A percentile compares a stretch with the other conserved stretches of the same genome.
These are phyloP conservation scores for Serendipita vermifera DNA, from an alignment of 768 basidiomycete genomes.

Conservation along the genomic window DNA sequence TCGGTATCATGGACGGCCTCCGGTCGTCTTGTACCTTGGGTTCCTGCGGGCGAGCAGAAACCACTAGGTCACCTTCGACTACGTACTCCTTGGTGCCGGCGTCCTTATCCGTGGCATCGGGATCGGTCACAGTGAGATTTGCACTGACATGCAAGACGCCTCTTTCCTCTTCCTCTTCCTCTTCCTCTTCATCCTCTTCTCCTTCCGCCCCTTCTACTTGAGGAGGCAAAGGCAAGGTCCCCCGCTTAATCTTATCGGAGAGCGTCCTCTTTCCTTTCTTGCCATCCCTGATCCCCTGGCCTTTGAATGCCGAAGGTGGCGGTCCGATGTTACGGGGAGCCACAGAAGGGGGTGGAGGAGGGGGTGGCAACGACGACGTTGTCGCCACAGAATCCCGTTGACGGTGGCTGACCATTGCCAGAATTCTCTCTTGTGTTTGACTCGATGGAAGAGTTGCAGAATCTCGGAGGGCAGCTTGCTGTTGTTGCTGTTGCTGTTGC, in stretches of 20 bases:
- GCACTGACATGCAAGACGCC: too few species aligned
- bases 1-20: too few species aligned
- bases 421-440: not conserved
- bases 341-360: not conserved
- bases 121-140: too few species aligned
- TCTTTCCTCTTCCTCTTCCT: not conserved
- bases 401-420: too few species aligned
- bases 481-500: not conserved
- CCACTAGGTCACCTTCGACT: too few species aligned
- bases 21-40: too few species aligned
- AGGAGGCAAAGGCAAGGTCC: not conserved
- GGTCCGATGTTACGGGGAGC: not conserved
- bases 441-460: not conserved
- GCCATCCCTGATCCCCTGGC: not conserved
- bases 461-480: not conserved
- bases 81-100: too few species aligned
- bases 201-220: not conserved
- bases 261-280: not conserved
- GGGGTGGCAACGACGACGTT: not conserved
- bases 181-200: not conserved
- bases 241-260: slow-evolving; percentile 1
- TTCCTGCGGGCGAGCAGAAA: too few species aligned
- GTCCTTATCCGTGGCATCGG: too few species aligned
- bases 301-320: not conserved
- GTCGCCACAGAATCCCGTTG: too few species aligned